Evolutionary conservation across 225 moss, liverwort and hornwort species (phyloP), one percentile per base, ranked within the genome.

Genomic region (Takakia lepidozioides): DNA sequence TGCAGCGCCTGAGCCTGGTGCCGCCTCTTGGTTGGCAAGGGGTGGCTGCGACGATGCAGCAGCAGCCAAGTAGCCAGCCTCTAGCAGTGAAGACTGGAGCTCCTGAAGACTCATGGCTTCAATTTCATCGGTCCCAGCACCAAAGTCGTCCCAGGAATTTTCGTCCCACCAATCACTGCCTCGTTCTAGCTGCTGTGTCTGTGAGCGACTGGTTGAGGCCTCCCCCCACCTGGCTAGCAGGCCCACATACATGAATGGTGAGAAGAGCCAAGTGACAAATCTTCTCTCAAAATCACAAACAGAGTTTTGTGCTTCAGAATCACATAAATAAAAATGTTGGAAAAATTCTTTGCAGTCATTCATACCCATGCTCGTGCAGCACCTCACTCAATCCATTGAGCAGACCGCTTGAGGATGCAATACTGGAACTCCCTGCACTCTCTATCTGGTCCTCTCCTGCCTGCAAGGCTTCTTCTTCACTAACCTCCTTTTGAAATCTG

Each of bases 151-250:
- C 74, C 82, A 84, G 6, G 63, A 49, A 54, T 63, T 80, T 43
- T 82, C 82, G 30, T 75, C 80, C 84, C 87, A 85, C 95, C 87
- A 95, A 14, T 70, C 74, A 25, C 57, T 63, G 49, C 66, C 52
- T 32, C 35, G 58, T 14, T 53, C 59, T 55, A 71, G 52, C 43
- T 71, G 69, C 34, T 54, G 55, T 18, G 35, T 36, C 51, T 68
- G 70, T 22, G 44, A 58, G 27, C 70, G 63, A 50, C 75, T 65
- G 37, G 65, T 64, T 59, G 93, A 82, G 50, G 78, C 58, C 40
- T 73, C 76, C 38, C 72, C 76, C 76, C 83, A 80, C 41, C 77
- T 74, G 56, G 44, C 40, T 13, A 29, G 27, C 2, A 21, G n/a
- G 2, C 14, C 27, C 48, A 50, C 19, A 10, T 27, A 50, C 19